These are phyloP conservation scores for Mortierella alpina DNA, from an alignment of 192 early-diverging fungal species.

Conservation along the genomic window DNA sequence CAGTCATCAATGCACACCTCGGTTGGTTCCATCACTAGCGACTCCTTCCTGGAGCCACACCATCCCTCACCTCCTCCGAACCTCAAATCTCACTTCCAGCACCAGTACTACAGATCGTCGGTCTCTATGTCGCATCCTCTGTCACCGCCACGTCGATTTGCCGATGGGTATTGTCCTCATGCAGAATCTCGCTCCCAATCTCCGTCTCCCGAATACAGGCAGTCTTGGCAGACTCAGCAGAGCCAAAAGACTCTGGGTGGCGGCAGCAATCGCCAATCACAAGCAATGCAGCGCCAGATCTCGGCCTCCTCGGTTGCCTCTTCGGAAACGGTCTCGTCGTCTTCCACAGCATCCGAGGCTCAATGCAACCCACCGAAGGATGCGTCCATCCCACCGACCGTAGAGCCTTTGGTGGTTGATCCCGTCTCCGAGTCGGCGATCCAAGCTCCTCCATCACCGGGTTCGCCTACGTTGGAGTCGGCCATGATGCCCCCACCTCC, in stretches of 20 bases:
- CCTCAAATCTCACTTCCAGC: constrained; percentile 19
- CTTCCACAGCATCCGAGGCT: constrained; percentile 11
- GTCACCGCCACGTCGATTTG: constrained; percentile 1
- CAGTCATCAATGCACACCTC: constrained; percentile 22
- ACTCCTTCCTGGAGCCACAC: constrained; percentile 25
- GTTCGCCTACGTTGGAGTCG: neutral
- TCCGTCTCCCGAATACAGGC: constrained; percentile 15
- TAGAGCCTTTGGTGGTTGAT: neutral
- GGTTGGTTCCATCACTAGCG: constrained; percentile 1
- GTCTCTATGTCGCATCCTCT: neutral
- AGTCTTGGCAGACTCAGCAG: constrained; percentile 12
- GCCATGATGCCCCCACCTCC: constrained; percentile 15
- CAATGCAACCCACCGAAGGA: neutral
- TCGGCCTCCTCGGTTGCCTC: constrained; percentile 25
- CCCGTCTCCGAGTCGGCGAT: neutral
- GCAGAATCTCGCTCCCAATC: neutral
- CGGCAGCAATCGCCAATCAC: neutral
- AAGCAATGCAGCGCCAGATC: constrained; percentile 13
- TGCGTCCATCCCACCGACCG: neutral
- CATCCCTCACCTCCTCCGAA: constrained; percentile 18
- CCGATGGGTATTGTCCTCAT: constrained; percentile 9
- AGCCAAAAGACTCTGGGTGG: neutral
- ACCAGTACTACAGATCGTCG: constrained; percentile 17
- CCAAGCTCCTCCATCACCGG: neutral
- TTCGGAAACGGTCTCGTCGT: constrained; percentile 26